These are phyloP conservation scores for Microsporum canis DNA, from an alignment of 2,329 filamentous ascomycete species.

Conservation along the genomic window DNA sequence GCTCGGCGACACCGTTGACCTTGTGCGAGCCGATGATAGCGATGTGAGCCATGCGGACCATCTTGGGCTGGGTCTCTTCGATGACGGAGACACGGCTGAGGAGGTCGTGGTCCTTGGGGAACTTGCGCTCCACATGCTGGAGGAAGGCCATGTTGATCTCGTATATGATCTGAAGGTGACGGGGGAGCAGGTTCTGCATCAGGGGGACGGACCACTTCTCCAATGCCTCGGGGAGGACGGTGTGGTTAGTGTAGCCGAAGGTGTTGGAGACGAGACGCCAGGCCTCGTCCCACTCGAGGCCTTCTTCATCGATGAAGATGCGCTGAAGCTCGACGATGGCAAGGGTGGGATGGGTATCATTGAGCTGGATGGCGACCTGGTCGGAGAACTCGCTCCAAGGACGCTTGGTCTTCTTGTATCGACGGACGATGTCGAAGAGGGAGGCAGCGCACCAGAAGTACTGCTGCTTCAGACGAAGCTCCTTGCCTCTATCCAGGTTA, in stretches of 20 bases:
- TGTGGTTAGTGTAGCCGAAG: slow-evolving; percentile 98
- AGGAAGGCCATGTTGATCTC: slow-evolving; percentile 95
- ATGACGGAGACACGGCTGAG: slow-evolving; percentile 87
- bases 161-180: slow-evolving; percentile 94
- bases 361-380: slow-evolving; percentile 92
- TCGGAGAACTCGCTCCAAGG: slow-evolving; percentile 86
- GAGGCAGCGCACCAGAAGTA: slow-evolving; percentile 99
- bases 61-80: slow-evolving; percentile 91
- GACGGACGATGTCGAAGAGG: slow-evolving; percentile 85
- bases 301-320: slow-evolving; percentile 79
- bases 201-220: slow-evolving; percentile 98
- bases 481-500: slow-evolving; percentile 91
- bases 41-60: slow-evolving; percentile 93
- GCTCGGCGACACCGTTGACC: slow-evolving; percentile 94
- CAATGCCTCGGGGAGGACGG: slow-evolving; percentile 86
- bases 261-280: slow-evolving; percentile 70
- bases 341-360: slow-evolving; percentile 93
- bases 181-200: slow-evolving; percentile 81
- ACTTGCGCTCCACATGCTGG: slow-evolving; percentile 77
- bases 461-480: slow-evolving; percentile 94
- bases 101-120: slow-evolving; percentile 80
- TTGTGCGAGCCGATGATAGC: slow-evolving; percentile 97
- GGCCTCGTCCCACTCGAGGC: slow-evolving; percentile 82
- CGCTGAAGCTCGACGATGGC: slow-evolving; percentile 93
- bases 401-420: slow-evolving; percentile 95